Evolutionary conservation across 805 yeast species (phyloP).

Genomic region (Yarrowia sp.): DNA sequence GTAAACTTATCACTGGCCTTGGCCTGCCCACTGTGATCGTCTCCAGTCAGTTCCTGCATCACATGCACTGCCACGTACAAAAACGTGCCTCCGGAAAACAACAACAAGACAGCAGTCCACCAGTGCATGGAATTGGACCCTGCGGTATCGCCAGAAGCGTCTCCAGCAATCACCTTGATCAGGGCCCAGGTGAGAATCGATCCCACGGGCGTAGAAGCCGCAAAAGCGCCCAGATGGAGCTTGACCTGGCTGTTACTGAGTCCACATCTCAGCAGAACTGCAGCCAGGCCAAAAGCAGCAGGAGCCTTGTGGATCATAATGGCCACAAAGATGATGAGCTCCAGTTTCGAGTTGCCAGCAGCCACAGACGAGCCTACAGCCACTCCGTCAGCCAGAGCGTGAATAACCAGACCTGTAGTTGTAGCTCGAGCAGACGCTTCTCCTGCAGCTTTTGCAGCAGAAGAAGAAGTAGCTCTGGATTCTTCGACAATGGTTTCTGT

Average conservation of each 20-base stretch:
- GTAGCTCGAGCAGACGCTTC: constrained; percentile 31
- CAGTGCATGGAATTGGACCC: constrained; percentile 34
- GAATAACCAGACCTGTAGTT: constrained; percentile 61
- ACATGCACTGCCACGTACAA: constrained; percentile 67
- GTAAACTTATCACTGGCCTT: constrained; percentile 20
- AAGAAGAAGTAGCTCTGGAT: neutral
- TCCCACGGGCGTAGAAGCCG: constrained; percentile 59
- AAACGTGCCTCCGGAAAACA: constrained; percentile 71
- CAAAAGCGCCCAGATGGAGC: constrained; percentile 51
- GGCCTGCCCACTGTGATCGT: constrained; percentile 11
- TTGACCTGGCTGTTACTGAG: constrained; percentile 38
- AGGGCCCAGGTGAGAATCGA: constrained; percentile 51
- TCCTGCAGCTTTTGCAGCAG: neutral
- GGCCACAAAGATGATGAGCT: constrained; percentile 52
- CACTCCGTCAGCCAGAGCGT: constrained; percentile 68
- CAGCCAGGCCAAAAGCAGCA: constrained; percentile 63
- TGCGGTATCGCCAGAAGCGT: constrained; percentile 20
- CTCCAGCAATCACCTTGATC: constrained; percentile 37
- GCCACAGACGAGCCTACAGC: constrained; percentile 61
- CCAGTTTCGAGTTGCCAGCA: constrained; percentile 41
- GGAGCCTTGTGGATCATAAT: constrained; percentile 71
- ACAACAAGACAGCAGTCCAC: constrained; percentile 50
- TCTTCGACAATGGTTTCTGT: neutral
- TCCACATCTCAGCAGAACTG: constrained; percentile 47
- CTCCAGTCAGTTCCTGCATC: constrained; percentile 41